Conservation (phyloP, 2,329 filamentous ascomycete species). For the Fusarium siculi region DNA sequence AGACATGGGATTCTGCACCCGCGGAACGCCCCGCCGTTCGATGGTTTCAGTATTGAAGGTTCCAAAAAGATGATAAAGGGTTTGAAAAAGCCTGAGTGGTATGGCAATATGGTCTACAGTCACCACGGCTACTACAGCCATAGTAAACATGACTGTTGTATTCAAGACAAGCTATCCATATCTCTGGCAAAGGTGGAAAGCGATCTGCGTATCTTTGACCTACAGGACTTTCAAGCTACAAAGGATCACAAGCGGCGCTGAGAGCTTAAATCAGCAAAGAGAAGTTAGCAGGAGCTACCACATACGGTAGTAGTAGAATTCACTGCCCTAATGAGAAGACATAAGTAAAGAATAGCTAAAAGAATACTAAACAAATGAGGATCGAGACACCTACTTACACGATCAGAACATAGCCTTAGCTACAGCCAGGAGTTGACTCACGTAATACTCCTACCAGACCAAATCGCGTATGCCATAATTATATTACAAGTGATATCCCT, state of each 20-base stretch:
- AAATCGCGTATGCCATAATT: accelerated
- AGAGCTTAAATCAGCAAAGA: accelerated
- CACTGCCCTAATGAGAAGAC: accelerated
- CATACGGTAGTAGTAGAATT: neutral
- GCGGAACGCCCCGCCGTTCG: neutral
- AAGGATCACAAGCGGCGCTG: accelerated
- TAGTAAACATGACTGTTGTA: too few species aligned
- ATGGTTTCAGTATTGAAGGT: neutral
- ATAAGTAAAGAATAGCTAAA: neutral
- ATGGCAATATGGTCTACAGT: too few species aligned
- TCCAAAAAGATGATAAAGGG: accelerated
- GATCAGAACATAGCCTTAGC: accelerated
- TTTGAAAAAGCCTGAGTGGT: accelerated
- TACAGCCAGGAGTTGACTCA: accelerated
- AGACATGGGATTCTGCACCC: neutral
- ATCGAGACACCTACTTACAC: accelerated
- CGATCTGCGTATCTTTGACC: too few species aligned
- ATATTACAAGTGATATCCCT: accelerated
- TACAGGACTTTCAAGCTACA: too few species aligned
- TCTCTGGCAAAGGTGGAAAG: too few species aligned
- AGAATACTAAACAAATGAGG: neutral
- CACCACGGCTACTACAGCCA: too few species aligned
- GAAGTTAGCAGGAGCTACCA: neutral
- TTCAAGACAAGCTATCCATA: accelerated
- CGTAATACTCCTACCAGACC: accelerated